Evolutionary conservation across 768 basidiomycete genomes (phyloP).

Genomic region (Paxillus ammoniavirescens): DNA sequence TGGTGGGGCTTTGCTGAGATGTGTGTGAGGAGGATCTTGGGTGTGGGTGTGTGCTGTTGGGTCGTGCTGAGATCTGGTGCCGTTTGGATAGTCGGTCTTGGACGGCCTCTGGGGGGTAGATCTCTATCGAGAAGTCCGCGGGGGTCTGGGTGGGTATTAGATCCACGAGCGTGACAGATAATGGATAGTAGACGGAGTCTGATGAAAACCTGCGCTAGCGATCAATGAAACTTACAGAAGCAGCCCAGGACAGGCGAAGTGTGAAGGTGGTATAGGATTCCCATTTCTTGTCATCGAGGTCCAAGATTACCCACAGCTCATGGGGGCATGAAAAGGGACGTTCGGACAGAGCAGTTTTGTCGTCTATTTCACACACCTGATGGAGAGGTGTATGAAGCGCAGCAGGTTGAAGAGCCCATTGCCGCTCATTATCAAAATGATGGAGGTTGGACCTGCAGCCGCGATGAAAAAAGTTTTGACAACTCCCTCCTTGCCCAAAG

Average conservation of each 20-base stretch:
- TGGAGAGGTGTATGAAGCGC: slow-evolving; percentile 36
- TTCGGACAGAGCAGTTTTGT: not conserved
- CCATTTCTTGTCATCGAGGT: slow-evolving; percentile 44
- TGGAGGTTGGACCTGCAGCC: slow-evolving; percentile 40
- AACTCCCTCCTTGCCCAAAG: slow-evolving; percentile 5
- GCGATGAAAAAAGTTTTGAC: not conserved
- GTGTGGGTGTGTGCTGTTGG: slow-evolving; percentile 1
- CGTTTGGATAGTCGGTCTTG: slow-evolving; percentile 11
- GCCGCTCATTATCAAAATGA: slow-evolving; percentile 31
- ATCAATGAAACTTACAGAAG: slow-evolving; percentile 41
- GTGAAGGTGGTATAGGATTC: slow-evolving; percentile 43
- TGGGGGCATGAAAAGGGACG: slow-evolving; percentile 34
- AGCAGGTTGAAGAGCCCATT: slow-evolving; percentile 42
- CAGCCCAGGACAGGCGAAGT: slow-evolving; percentile 55
- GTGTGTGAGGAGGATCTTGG: slow-evolving; percentile 1
- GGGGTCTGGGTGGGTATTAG: slow-evolving; percentile 36
- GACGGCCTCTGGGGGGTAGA: slow-evolving; percentile 37
- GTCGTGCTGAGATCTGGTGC: slow-evolving; percentile 4
- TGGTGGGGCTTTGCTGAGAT: slow-evolving; percentile 11
- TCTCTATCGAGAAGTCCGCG: slow-evolving; percentile 40
- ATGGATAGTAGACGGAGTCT: not conserved
- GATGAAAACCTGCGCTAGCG: not conserved
- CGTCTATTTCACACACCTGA: slow-evolving; percentile 34
- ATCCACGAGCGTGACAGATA: not conserved
- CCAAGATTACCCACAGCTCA: slow-evolving; percentile 48